Conservation (phyloP, 306 rosid genomes). For the Vachellia pachyceras region DNA sequence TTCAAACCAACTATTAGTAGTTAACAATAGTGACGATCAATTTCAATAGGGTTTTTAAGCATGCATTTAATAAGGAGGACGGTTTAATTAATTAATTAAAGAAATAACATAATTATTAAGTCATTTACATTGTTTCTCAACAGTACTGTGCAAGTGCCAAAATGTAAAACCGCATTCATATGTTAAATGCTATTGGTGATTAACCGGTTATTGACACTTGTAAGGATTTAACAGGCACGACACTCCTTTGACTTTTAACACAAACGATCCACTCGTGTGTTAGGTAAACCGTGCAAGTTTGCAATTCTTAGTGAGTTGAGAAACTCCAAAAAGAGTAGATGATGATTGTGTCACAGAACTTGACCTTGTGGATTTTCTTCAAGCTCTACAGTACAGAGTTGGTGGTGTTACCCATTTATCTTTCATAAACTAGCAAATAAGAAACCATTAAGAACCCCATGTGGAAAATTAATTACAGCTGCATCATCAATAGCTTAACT, state of each 20-base stretch:
- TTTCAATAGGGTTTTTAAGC: neutral
- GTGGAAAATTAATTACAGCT: neutral
- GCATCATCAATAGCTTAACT: neutral
- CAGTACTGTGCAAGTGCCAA: neutral
- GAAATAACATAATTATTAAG: neutral
- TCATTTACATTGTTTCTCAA: neutral
- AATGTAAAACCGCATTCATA: neutral
- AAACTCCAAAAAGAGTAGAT: conserved; percentile 41
- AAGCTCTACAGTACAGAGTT: conserved; percentile 45
- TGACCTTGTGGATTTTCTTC: conserved; percentile 64
- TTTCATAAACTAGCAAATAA: conserved; percentile 1
- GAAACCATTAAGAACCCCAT: neutral
- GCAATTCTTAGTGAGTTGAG: neutral
- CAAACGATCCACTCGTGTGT: conserved; percentile 53
- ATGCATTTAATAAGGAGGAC: neutral
- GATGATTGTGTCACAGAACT: conserved; percentile 72
- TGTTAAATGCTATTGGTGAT: conserved; percentile 23
- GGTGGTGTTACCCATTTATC: conserved; percentile 42
- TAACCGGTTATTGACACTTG: neutral
- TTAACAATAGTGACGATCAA: too few species aligned
- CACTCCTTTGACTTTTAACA: conserved; percentile 49
- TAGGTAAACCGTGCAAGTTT: conserved; percentile 47
- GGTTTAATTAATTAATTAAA: neutral
- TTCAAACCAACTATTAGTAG: too few species aligned
- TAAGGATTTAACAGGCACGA: conserved; percentile 39